Evolutionary conservation across 306 rosid genomes (phyloP), one percentile per base, ranked within the genome.

Genomic region (Pyrus communis): DNA sequence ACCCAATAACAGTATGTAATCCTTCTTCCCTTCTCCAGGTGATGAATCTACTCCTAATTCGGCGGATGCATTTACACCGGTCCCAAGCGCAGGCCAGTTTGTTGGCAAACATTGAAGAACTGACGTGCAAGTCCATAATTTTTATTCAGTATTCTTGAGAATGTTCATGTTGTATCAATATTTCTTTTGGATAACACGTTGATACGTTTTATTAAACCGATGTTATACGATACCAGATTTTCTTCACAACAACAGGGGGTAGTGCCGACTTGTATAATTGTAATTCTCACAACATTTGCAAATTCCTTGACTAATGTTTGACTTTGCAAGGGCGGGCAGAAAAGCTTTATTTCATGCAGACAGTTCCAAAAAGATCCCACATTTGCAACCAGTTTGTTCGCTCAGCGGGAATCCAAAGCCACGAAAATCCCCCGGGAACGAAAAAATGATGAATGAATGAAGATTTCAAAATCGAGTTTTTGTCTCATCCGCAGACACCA

Each of bases 71-170:
- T 25, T 86, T 27, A 77, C 77, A 2, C 84, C 86, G 1, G 79
- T 79, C 28, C 87, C 91, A 1, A 82, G 69, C 80, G 86, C 96
- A 0, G 92, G 93, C 17, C 88, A 86, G 71, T 85, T 90, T 81
- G 75, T 81, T 17, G 97, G 60, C 23, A 31, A 31, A 31, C 35
- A 31, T 45, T 13, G 52, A 45, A 45, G 18, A 45, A 45, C 52
- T 45, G 52, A 45, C 52, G 18, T 45, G 52, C 52, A 33, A 46
- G 52, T 46, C 52, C 52, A 0, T 45, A 12, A 5, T 33, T 33
- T 33, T 33, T 46, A 4, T 12, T 46, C 52, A 4, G 11, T 46
- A 4, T 14, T 46, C 17, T 13, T 46, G 52, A 5, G 52, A 46
- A 46, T 46, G 18, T 46, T 46, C 52, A 46, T 46, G 18, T 46